Evolutionary conservation across 2,329 filamentous ascomycete species (phyloP).

Genomic region (Helicocarpus griseus): DNA sequence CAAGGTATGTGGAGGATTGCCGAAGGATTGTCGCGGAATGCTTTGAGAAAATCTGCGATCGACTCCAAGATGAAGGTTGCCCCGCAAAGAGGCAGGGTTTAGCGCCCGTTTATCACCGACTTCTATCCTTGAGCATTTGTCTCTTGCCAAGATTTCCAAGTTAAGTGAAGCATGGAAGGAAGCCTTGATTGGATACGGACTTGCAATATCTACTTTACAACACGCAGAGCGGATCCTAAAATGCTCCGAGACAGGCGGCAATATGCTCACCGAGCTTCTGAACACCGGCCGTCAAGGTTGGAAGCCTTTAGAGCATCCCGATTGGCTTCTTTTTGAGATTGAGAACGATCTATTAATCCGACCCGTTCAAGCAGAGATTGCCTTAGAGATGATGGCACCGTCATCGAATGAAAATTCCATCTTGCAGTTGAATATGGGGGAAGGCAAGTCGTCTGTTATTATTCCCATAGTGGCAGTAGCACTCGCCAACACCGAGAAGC

Average conservation of each 20-base stretch:
- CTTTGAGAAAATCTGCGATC: background rate
- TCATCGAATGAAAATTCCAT: conserved; percentile 36
- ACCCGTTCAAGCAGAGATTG: conserved; percentile 49
- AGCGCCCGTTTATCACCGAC: conserved; percentile 16
- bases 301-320: conserved; percentile 43
- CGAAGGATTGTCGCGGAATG: background rate
- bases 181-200: conserved; percentile 16
- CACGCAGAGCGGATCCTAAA: conserved; percentile 18
- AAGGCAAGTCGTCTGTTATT: conserved; percentile 60
- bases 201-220: conserved; percentile 20
- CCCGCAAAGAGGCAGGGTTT: background rate
- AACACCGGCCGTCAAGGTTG: conserved; percentile 51
- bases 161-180: conserved; percentile 13
- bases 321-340: conserved; percentile 55
- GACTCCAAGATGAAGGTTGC: conserved; percentile 1
- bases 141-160: conserved; percentile 9
- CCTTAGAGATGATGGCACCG: conserved; percentile 45
- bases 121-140: conserved; percentile 17
- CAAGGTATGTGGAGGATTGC: background rate
- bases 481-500: conserved; percentile 38
- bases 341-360: conserved; percentile 56
- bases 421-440: conserved; percentile 60
- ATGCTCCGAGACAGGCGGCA: conserved; percentile 7
- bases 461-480: conserved; percentile 50
- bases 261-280: conserved; percentile 24